Evolutionary conservation across 768 basidiomycete genomes (phyloP).

Genomic region (Termitomyces eurrhizus): DNA sequence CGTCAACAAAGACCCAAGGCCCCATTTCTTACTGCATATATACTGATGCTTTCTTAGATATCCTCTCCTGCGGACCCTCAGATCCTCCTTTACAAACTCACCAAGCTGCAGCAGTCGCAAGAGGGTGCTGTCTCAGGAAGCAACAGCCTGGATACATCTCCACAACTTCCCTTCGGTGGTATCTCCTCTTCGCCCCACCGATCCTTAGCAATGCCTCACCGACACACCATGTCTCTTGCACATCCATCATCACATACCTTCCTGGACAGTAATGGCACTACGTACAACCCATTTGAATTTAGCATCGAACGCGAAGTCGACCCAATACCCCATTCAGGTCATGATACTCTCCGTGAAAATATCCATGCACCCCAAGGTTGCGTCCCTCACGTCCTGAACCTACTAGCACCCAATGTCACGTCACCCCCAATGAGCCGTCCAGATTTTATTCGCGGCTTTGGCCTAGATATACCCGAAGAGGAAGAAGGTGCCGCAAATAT

Average conservation of each 20-base stretch:
- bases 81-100: slow-evolving; percentile 75
- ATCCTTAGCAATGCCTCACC: slow-evolving; percentile 48
- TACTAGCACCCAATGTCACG: slow-evolving; percentile 41
- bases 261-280: slow-evolving; percentile 17
- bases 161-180: slow-evolving; percentile 50
- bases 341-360: slow-evolving; percentile 19
- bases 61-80: slow-evolving; percentile 90
- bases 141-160: slow-evolving; percentile 57
- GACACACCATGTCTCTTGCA: slow-evolving; percentile 71
- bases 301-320: slow-evolving; percentile 42
- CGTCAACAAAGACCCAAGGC: slow-evolving; percentile 18
- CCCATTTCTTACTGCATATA: neutral
- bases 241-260: slow-evolving; percentile 46
- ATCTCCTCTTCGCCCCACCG: slow-evolving; percentile 49
- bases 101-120: slow-evolving; percentile 78
- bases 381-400: slow-evolving; percentile 40
- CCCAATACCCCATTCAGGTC: slow-evolving; percentile 18
- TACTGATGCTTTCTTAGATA: slow-evolving; percentile 44
- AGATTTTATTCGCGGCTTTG: slow-evolving; percentile 79
- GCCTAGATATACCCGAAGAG: slow-evolving; percentile 75
- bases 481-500: slow-evolving; percentile 46
- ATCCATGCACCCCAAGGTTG: slow-evolving; percentile 57
- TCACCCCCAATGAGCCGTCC: slow-evolving; percentile 52
- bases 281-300: slow-evolving; percentile 65
- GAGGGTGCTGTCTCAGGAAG: slow-evolving; percentile 38